Evolutionary conservation across 768 basidiomycete genomes (phyloP), one percentile per base, ranked within the genome.

Genomic region (Mycena capillaripes): DNA sequence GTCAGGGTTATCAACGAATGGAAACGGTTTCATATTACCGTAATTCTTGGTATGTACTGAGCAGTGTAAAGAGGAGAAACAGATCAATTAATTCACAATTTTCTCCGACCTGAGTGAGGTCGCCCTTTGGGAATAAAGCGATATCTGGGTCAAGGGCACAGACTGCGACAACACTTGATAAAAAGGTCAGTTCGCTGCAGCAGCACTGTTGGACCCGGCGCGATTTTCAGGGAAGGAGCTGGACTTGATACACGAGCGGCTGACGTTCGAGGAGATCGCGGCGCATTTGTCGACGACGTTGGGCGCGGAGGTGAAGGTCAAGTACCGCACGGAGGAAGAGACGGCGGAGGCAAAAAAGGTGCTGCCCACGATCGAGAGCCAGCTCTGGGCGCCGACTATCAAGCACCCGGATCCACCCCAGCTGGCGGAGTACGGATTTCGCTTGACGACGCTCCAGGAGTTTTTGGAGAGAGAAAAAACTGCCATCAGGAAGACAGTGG

Each of bases 131-230:
- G 36, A 99, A 85, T 30, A 97, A 83, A 0, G 89, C 91, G 32
- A 99, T 79, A 80, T 98, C 97, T 27, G 90, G 91, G 12, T 87
- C 85, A 44, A 99, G 86, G 1, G 97, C 97, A 77, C 97, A 99
- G 6, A 96, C 96, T 88, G 61, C 4, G 38, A 27, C 29, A 62
- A n/a, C n/a, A n/a, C n/a, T n/a, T n/a, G n/a, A n/a, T n/a, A n/a
- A n/a, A n/a, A n/a, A n/a, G 72, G 72, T 12, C 42, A 46, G 53
- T 65, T 70, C 25, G 69, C 69, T 16, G 69, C 68, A 4, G 65
- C 62, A 23, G 72, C 64, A 23, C 23, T 74, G 27, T 29, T 74
- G 11, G 69, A 74, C 27, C 72, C 72, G 9, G 25, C 19, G 42
- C 38, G 27, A 2, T 74, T 66, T 17, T 25, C 58, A 8, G 59